Conservation (phyloP, 1,284 basidiomycete genomes). For the Pseudozyma pruni region DNA sequence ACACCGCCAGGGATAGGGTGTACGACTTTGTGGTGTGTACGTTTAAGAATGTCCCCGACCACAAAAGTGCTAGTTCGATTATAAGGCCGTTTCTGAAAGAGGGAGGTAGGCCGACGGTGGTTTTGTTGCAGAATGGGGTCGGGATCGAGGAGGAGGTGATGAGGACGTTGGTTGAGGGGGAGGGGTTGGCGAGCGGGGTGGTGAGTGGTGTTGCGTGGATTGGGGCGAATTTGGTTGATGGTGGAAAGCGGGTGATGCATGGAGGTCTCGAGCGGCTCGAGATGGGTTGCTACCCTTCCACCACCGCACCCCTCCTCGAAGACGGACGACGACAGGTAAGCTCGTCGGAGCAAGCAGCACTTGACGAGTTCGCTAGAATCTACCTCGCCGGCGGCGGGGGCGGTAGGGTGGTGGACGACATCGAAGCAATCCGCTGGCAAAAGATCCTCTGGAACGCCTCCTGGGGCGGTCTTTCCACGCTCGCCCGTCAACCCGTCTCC, state of each 20-base stretch:
- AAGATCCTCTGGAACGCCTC: slow-evolving; percentile 68
- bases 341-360: too few species aligned
- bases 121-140: slow-evolving; percentile 81
- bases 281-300: slow-evolving; percentile 68
- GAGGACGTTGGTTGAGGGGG: slow-evolving; percentile 70
- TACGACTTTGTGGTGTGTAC: slow-evolving; percentile 76
- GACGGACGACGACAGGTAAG: slow-evolving; percentile 54
- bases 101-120: slow-evolving; percentile 72
- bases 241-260: slow-evolving; percentile 49
- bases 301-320: not conserved
- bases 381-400: slow-evolving; percentile 68
- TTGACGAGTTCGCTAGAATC: slow-evolving; percentile 67
- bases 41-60: slow-evolving; percentile 80
- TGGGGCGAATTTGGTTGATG: slow-evolving; percentile 67
- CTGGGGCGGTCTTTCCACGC: slow-evolving; percentile 68
- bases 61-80: slow-evolving; percentile 73
- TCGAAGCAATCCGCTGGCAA: slow-evolving; percentile 71
- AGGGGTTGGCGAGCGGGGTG: slow-evolving; percentile 39
- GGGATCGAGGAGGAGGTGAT: slow-evolving; percentile 79
- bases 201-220: slow-evolving; percentile 70
- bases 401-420: slow-evolving; percentile 68
- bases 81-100: slow-evolving; percentile 73
- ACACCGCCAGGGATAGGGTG: slow-evolving; percentile 73
- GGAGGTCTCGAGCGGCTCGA: slow-evolving; percentile 63
- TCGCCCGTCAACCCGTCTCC: slow-evolving; percentile 69